phyloP scores from a whole-genome alignment of 2,329 filamentous ascomycete species.

The Penicillium sclerotiorum region DNA sequence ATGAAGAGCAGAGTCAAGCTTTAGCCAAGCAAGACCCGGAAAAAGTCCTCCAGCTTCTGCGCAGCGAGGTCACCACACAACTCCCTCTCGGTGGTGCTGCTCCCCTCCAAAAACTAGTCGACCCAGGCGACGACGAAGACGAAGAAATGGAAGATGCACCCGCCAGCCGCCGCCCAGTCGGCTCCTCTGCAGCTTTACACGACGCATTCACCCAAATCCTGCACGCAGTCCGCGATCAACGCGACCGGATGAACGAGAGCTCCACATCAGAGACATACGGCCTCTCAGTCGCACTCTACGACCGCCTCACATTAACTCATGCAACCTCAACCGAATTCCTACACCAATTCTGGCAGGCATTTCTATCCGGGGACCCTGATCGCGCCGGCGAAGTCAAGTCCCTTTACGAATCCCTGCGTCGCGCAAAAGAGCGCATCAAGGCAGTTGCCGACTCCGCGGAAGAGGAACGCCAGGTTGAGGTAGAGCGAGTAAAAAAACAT shows the following conservation, averaged over 20 bases:
- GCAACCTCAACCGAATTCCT: conserved; percentile 93
- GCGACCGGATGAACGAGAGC: conserved; percentile 45
- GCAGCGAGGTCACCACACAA: conserved; percentile 58
- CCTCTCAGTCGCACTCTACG: conserved; percentile 56
- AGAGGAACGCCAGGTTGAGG: conserved; percentile 66
- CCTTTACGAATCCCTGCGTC: conserved; percentile 77
- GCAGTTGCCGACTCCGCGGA: conserved; percentile 82
- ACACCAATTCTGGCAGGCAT: conserved; percentile 95
- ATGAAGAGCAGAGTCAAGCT: conserved; percentile 52
- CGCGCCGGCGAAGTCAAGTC: conserved; percentile 79
- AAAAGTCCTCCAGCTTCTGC: conserved; percentile 67
- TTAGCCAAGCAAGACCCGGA: conserved; percentile 72
- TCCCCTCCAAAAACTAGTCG: conserved; percentile 64
- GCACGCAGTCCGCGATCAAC: conserved; percentile 60
- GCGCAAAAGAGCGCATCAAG: conserved; percentile 76
- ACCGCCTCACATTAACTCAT: conserved; percentile 73
- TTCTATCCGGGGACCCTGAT: conserved; percentile 82
- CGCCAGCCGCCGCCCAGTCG: conserved; percentile 55
- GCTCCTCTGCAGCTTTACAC: conserved; percentile 68
- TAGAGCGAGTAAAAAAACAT: conserved; percentile 69
- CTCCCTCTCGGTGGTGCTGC: conserved; percentile 62
- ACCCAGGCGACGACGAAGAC: conserved; percentile 59
- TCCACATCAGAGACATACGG: conserved; percentile 46
- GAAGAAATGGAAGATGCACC: conserved; percentile 54
- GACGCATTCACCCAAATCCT: conserved; percentile 60